Base-by-base conservation (phyloP, 306 rosid genomes). In the Quercus engelmannii region DNA sequence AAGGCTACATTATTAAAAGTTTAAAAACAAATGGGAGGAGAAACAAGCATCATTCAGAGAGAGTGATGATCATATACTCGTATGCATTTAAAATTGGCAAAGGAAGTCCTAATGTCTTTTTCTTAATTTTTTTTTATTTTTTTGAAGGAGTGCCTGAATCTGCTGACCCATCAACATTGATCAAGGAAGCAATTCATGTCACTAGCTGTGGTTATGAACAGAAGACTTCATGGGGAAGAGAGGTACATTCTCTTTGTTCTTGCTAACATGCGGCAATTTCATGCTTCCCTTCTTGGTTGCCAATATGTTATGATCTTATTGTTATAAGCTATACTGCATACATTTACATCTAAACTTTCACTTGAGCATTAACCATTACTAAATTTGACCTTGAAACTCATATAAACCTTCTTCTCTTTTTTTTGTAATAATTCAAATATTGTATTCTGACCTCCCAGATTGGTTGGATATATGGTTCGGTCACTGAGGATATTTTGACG, bases 391-490 rank as follows among this genome's bases (percentile, higher is more conserved):
- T 63, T 63, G n/a, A 30, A 43, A 30, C 41, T 10, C 20, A 14
- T 15, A 62, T 10, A 43, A 43, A 35, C 8, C 41, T 35, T 35
- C 41, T 35, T 6, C 41, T 10, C 14, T 3, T 10, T 43, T 43
- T 11, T 43, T 10, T 43, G 52, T 43, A 82, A 77, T 49, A 70
- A 81, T 68, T 80, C 76, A 41, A 52, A 76, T 75, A 69, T 4
- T 67, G 62, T 84, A 19, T 74, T 67, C 25, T 83, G 71, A n/a
- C 17, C 75, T 55, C 73, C 75, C 83, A 92, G 98, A 92, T 95
- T 84, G 98, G 99, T 71, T 95, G 99, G 99, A 95, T 92, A 78
- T 95, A 95, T 74, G 99, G 99, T 19, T 95, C 98, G 28, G 92
- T 93, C 69, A 95, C 99, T 7, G 98, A 93, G 89, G 98, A 95